A percentile compares a stretch with the other conserved stretches of the same genome.
Evolutionary conservation across 768 basidiomycete genomes (phyloP).

Genomic region (Kockovaella imperatae): DNA sequence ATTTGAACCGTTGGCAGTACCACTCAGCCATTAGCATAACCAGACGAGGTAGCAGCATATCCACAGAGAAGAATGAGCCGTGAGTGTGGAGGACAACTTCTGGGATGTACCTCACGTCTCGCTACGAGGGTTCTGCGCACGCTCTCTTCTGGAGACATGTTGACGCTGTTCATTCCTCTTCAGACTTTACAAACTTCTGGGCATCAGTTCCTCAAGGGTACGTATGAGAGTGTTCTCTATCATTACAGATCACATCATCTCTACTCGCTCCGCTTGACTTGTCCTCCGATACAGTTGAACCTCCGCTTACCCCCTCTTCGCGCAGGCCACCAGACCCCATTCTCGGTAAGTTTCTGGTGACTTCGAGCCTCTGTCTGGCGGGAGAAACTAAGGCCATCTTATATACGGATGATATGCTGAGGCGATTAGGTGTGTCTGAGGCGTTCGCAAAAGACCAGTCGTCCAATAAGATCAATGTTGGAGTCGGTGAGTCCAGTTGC

Average conservation of each 20-base stretch:
- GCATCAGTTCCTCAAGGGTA: slow-evolving; percentile 22
- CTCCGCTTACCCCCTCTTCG: neutral
- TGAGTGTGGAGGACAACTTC: too few relatives aligned
- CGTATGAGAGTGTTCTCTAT: neutral
- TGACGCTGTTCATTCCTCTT: neutral
- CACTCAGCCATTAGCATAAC: too few relatives aligned
- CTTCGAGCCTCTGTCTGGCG: neutral
- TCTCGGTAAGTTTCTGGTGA: slow-evolving; percentile 25
- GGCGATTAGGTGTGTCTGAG: slow-evolving; percentile 57
- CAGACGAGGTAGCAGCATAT: too few relatives aligned
- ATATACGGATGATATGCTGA: neutral
- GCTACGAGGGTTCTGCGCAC: too few relatives aligned
- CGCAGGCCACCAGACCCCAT: slow-evolving; percentile 39
- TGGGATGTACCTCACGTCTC: too few relatives aligned
- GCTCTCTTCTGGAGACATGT: too few relatives aligned
- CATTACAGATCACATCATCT: neutral
- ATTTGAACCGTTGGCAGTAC: too few relatives aligned
- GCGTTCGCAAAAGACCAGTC: slow-evolving; percentile 93
- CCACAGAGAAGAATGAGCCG: too few relatives aligned
- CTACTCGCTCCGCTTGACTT: neutral
- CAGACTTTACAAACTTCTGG: slow-evolving; percentile 26
- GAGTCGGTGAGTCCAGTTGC: slow-evolving; percentile 75
- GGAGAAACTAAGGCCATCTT: neutral
- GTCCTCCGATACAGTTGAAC: neutral
- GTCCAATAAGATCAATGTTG: slow-evolving; percentile 88